Evolutionary conservation across 768 basidiomycete species (phyloP).

Genomic region (Botryobasidium botryosum): DNA sequence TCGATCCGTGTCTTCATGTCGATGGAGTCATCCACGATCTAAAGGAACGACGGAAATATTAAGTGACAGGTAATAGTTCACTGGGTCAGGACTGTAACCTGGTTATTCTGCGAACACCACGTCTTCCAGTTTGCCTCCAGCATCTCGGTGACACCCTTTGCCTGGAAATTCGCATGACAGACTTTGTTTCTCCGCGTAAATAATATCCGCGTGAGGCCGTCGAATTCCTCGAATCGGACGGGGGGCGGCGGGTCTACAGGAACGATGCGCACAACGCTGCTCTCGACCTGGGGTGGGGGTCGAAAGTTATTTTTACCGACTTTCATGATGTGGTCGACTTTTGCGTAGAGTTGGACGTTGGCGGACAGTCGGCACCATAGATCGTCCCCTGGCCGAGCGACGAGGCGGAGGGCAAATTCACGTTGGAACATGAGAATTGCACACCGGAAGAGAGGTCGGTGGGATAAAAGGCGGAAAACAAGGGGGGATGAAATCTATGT

Average conservation of each 20-base stretch:
- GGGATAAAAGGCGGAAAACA: constrained; percentile 90
- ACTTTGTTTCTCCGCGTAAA: constrained; percentile 87
- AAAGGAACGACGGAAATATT: not conserved
- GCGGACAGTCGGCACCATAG: constrained; percentile 91
- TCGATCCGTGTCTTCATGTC: constrained; percentile 59
- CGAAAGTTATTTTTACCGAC: constrained; percentile 96
- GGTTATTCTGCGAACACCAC: constrained; percentile 62
- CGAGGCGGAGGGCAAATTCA: constrained; percentile 87
- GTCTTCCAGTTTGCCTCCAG: constrained; percentile 85
- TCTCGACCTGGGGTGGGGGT: constrained; percentile 89
- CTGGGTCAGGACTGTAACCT: constrained; percentile 31
- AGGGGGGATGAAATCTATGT: constrained; percentile 80
- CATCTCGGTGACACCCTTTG: constrained; percentile 90
- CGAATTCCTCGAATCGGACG: constrained; percentile 92
- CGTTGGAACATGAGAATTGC: constrained; percentile 99
- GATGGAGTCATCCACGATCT: constrained; percentile 56
- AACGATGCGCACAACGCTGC: constrained; percentile 75
- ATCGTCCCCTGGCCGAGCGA: constrained; percentile 64
- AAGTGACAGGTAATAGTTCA: constrained; percentile 13
- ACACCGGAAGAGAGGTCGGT: constrained; percentile 82
- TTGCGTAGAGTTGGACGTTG: constrained; percentile 94
- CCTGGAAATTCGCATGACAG: constrained; percentile 70
- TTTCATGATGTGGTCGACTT: constrained; percentile 91
- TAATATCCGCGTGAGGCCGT: constrained; percentile 80
- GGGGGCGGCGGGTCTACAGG: constrained; percentile 93